These are phyloP conservation scores for Turritis glabra DNA, from an alignment of 345 rosid genomes.

Conservation along the genomic window DNA sequence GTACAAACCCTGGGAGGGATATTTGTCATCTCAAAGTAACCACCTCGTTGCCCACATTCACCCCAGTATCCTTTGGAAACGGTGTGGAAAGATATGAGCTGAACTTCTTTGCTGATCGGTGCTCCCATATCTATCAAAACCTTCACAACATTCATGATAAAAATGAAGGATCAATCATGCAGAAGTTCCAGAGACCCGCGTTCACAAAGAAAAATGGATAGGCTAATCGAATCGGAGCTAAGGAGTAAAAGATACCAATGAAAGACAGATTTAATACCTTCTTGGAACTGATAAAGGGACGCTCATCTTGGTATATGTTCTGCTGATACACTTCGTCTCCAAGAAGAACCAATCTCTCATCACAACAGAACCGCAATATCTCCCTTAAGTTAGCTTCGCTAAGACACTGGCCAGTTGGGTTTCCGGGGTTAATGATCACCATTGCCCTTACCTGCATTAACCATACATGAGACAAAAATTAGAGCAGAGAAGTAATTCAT, in stretches of 20 bases:
- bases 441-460: constrained; percentile 77
- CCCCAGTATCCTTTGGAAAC: constrained; percentile 99
- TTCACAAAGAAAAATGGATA: background rate
- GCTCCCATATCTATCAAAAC: constrained; percentile 91
- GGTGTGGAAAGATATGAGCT: constrained; percentile 93
- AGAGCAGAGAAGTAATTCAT: background rate
- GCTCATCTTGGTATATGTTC: constrained; percentile 93
- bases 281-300: constrained; percentile 84
- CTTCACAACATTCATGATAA: constrained; percentile 43
- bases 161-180: background rate
- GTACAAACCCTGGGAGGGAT: constrained; percentile 78
- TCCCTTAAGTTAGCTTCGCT: constrained; percentile 86
- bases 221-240: background rate
- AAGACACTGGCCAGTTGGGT: constrained; percentile 97
- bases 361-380: constrained; percentile 71
- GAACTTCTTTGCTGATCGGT: constrained; percentile 82
- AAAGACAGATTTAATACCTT: constrained; percentile 59
- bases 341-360: constrained; percentile 77
- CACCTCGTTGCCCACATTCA: constrained; percentile 98
- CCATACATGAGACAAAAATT: background rate
- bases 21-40: constrained; percentile 98
- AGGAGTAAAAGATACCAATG: background rate
- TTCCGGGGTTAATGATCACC: constrained; percentile 96
- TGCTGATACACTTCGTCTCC: constrained; percentile 99
- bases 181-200: background rate